A percentile compares a stretch with the other conserved stretches of the same genome.
These are phyloP conservation scores for Zea luxurians DNA, from an alignment of 176 grass and related monocot species.

Conservation along the genomic window DNA sequence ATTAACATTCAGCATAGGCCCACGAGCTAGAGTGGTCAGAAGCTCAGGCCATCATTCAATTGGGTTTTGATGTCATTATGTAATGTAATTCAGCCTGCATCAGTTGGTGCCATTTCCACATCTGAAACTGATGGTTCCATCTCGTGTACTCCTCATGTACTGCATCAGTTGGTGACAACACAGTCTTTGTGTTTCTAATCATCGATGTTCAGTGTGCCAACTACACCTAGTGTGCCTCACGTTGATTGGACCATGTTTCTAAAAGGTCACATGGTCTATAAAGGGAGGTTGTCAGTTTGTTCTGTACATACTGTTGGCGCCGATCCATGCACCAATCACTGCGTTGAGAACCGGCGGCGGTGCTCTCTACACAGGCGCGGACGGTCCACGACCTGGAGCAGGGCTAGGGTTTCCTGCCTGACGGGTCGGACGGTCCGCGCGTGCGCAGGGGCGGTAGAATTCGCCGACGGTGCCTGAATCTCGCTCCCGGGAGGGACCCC, in stretches of 20 bases:
- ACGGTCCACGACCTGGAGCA: too few relatives aligned
- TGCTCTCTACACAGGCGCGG: too few relatives aligned
- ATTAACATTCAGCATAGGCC: not conserved
- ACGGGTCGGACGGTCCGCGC: too few relatives aligned
- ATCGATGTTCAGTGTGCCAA: not conserved
- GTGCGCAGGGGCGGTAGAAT: too few relatives aligned
- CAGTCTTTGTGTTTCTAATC: slow-evolving; percentile 12
- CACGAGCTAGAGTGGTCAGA: not conserved
- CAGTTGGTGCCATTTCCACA: slow-evolving; percentile 29
- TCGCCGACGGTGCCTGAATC: too few relatives aligned
- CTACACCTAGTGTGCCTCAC: slow-evolving; percentile 3
- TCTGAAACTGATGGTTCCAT: slow-evolving; percentile 12
- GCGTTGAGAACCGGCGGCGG: too few relatives aligned
- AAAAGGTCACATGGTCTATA: not conserved
- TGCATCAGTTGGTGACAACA: not conserved
- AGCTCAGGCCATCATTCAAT: not conserved
- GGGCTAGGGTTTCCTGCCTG: too few relatives aligned
- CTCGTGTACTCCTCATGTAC: not conserved
- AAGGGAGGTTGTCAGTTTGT: not conserved
- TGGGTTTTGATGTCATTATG: not conserved
- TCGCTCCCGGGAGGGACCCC: too few relatives aligned
- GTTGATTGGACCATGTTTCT: not conserved
- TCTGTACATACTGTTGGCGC: not conserved
- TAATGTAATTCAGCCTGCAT: slow-evolving; percentile 16
- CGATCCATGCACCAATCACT: too few relatives aligned